Evolutionary conservation across 2,329 filamentous ascomycete species (phyloP).

Genomic region (Chrysoporthe cubensis): DNA sequence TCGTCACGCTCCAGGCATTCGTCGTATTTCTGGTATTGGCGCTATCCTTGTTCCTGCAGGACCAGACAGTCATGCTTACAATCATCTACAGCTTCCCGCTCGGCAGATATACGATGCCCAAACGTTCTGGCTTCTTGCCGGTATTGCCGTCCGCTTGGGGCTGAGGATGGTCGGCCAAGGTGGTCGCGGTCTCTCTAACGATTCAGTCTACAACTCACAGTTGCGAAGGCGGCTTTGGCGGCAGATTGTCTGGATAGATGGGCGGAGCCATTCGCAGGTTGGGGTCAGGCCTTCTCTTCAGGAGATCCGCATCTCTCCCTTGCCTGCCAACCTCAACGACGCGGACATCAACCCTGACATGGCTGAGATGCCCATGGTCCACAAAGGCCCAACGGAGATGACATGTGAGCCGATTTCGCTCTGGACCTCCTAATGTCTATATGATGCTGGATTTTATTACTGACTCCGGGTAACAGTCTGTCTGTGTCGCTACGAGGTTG

Average conservation of each 20-base stretch:
- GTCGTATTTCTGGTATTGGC: constrained; percentile 23
- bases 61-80: not conserved
- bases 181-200: constrained; percentile 1
- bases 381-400: constrained; percentile 44
- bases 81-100: constrained; percentile 23
- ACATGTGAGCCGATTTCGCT: constrained; percentile 36
- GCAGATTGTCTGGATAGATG: constrained; percentile 30
- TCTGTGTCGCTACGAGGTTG: constrained; percentile 47
- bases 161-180: constrained; percentile 22
- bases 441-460: not conserved
- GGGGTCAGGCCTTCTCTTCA: constrained; percentile 38
- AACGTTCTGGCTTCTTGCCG: constrained; percentile 28
- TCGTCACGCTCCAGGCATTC: constrained; percentile 27
- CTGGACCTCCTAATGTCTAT: not conserved
- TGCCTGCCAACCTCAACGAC: constrained; percentile 29
- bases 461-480: constrained; percentile 33
- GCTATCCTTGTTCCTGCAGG: not conserved
- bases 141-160: constrained; percentile 26
- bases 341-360: constrained; percentile 38
- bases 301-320: constrained; percentile 22
- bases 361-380: constrained; percentile 39
- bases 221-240: constrained; percentile 41
- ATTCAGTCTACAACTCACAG: constrained; percentile 38
- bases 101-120: constrained; percentile 27
- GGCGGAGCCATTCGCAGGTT: constrained; percentile 27